phyloP scores from a whole-genome alignment of 108 stramenopile species.

The Skeletonema costatum region DNA sequence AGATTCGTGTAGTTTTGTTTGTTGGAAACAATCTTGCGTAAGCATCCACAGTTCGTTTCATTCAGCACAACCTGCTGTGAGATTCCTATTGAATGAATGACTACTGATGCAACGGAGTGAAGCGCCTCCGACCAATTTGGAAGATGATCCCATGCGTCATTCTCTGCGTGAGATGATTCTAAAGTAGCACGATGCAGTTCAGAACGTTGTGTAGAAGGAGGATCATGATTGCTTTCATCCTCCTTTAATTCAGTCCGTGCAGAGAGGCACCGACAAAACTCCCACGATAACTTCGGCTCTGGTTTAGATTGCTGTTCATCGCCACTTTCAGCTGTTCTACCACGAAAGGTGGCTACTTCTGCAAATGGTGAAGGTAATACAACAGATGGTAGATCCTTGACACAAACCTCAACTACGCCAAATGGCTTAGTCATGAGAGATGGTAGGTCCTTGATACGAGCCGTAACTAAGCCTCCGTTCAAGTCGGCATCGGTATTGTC shows the following conservation, averaged over 20 bases:
- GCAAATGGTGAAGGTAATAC: neutral
- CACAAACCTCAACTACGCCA: too few relatives aligned
- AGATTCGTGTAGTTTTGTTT: neutral
- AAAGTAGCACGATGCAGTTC: too few relatives aligned
- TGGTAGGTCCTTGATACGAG: neutral
- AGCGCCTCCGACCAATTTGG: conserved; percentile 38
- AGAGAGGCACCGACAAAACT: conserved; percentile 35
- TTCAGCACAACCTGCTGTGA: conserved; percentile 39
- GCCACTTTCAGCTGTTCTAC: conserved; percentile 54
- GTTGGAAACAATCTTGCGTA: conserved; percentile 3
- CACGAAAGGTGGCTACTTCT: conserved; percentile 41
- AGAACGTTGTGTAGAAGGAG: too few relatives aligned
- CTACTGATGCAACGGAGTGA: conserved; percentile 33
- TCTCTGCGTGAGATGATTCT: neutral
- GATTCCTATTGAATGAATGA: conserved; percentile 45
- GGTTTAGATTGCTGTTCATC: conserved; percentile 18
- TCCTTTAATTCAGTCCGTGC: neutral
- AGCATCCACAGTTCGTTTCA: conserved; percentile 26
- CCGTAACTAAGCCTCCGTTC: conserved; percentile 16
- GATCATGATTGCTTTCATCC: neutral
- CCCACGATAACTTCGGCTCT: conserved; percentile 62
- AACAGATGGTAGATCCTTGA: neutral
- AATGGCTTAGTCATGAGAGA: neutral
- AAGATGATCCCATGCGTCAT: neutral
- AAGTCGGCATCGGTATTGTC: conserved; percentile 2